Evolutionary conservation across 2,329 filamentous ascomycete species (phyloP).

Genomic region (Diaporthe sp.): DNA sequence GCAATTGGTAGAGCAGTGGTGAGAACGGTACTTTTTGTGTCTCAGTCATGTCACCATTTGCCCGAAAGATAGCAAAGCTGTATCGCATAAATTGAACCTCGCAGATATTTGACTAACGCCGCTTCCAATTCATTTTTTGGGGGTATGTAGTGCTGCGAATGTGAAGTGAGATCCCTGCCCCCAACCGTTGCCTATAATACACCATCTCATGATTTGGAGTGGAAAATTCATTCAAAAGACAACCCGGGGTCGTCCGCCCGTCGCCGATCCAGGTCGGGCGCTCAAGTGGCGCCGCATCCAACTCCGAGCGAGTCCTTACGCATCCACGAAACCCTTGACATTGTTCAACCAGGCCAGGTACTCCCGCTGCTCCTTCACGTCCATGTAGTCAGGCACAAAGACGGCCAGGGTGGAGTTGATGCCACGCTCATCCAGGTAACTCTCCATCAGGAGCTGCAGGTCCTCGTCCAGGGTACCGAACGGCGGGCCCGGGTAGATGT

Average conservation of each 20-base stretch:
- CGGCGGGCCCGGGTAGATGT: conserved; percentile 89
- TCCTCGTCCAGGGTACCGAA: conserved; percentile 97
- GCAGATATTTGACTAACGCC: conserved; percentile 7
- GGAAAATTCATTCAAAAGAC: conserved; percentile 11
- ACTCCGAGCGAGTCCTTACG: conserved; percentile 57
- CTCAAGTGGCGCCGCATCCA: too few relatives aligned
- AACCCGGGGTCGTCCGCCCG: background rate
- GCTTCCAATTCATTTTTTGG: conserved; percentile 12
- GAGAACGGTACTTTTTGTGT: background rate
- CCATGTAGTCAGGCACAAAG: conserved; percentile 96
- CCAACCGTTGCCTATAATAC: conserved; percentile 16
- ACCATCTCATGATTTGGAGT: conserved; percentile 17
- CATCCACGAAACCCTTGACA: conserved; percentile 87
- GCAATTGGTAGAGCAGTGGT: background rate
- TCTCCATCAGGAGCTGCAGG: conserved; percentile 91
- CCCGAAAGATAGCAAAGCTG: too few relatives aligned
- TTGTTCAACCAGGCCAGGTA: conserved; percentile 92
- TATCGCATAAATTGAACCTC: background rate
- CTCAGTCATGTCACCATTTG: background rate
- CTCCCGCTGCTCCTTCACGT: conserved; percentile 98
- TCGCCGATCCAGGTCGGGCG: background rate
- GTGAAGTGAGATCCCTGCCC: conserved; percentile 14
- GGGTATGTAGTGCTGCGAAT: conserved; percentile 14
- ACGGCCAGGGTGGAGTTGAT: conserved; percentile 88
- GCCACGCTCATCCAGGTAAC: conserved; percentile 94